Percentiles rank a stretch among this genome's conserved stretches.
These are phyloP conservation scores for Eucalyptus grandis DNA, from an alignment of 345 rosid genomes.

Conservation along the genomic window DNA sequence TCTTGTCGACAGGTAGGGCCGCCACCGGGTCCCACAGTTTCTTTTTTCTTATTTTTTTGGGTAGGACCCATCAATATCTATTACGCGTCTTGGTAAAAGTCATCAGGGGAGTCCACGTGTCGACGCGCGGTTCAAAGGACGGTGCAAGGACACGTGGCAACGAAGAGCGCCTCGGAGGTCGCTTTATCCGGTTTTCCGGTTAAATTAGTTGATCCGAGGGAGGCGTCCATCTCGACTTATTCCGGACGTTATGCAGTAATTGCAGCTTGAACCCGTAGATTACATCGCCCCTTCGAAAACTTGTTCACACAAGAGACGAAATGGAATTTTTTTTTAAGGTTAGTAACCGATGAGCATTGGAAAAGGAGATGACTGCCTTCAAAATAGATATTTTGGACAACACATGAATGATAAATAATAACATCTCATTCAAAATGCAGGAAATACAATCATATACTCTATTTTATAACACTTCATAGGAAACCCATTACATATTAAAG, in stretches of 20 bases:
- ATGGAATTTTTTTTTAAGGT: background rate
- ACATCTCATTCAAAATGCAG: rapidly evolving
- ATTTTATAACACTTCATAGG: no score
- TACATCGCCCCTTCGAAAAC: background rate
- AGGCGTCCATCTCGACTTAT: background rate
- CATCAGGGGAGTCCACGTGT: background rate
- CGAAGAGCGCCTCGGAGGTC: background rate
- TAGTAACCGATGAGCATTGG: rapidly evolving
- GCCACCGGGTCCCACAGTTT: background rate
- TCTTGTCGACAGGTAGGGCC: background rate
- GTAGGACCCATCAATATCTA: background rate
- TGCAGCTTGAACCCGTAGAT: background rate
- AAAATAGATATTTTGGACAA: no score
- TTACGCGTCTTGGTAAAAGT: background rate
- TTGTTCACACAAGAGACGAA: background rate
- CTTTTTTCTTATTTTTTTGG: background rate
- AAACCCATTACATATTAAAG: no score
- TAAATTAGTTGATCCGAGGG: background rate
- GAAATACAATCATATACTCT: no score
- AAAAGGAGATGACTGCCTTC: background rate
- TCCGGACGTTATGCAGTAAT: background rate
- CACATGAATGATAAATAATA: rapidly evolving
- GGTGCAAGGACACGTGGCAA: background rate
- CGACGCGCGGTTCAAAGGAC: background rate
- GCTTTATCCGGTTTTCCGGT: background rate